Evolutionary conservation across 768 basidiomycete species (phyloP).

Genomic region (Suillus placidus): DNA sequence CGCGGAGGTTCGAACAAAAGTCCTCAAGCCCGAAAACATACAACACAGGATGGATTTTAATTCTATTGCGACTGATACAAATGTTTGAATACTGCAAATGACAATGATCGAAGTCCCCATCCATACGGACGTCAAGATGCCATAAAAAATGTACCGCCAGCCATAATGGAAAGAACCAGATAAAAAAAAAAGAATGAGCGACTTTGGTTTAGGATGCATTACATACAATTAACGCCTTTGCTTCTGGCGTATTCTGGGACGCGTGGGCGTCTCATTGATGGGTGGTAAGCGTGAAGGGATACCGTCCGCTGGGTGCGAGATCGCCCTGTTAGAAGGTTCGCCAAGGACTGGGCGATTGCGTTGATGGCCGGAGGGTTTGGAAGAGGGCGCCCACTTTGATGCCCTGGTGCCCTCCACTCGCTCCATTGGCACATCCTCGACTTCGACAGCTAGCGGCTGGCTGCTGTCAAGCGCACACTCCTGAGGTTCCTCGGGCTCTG

Average conservation of each 20-base stretch:
- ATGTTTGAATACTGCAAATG: constrained; percentile 7
- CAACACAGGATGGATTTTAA: not conserved
- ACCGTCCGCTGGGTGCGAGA: constrained; percentile 30
- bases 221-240: constrained; percentile 31
- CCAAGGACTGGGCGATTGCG: constrained; percentile 21
- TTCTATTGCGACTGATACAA: constrained; percentile 6
- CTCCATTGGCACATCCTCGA: constrained; percentile 38
- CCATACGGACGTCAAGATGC: constrained; percentile 6
- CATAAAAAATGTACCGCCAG: constrained; percentile 1
- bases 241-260: constrained; percentile 54
- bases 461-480: constrained; percentile 33
- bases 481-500: constrained; percentile 28
- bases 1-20: not conserved
- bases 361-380: constrained; percentile 19
- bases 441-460: constrained; percentile 28
- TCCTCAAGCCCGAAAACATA: not conserved
- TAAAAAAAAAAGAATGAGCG: constrained; percentile 7
- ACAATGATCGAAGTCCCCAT: constrained; percentile 8
- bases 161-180: constrained; percentile 2
- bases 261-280: constrained; percentile 61
- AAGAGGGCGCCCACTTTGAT: constrained; percentile 34
- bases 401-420: constrained; percentile 29
- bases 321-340: constrained; percentile 29
- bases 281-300: constrained; percentile 39
- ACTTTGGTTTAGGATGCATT: not conserved